Evolutionary conservation across 2,329 filamentous ascomycete genomes (phyloP).

Genomic region (Ambrosiella cleistominuta): DNA sequence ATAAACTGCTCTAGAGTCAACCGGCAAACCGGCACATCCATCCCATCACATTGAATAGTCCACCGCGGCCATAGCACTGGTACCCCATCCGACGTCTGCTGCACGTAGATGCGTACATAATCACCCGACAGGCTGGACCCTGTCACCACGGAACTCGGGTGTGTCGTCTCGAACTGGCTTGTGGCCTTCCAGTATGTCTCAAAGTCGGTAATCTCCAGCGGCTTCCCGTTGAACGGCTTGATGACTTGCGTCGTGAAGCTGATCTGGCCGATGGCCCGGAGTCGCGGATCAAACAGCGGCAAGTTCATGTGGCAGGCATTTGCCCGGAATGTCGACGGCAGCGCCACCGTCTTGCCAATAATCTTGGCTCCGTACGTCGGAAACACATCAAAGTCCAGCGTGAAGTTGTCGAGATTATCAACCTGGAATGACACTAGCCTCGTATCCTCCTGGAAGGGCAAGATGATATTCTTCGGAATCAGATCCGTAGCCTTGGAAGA

Average conservation of each 20-base stretch:
- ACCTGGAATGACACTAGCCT: constrained; percentile 90
- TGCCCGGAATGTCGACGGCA: constrained; percentile 70
- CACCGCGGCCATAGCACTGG: constrained; percentile 79
- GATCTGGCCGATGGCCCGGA: constrained; percentile 83
- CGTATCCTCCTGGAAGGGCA: constrained; percentile 92
- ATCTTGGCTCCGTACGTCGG: constrained; percentile 95
- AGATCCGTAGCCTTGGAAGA: constrained; percentile 92
- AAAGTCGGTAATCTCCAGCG: constrained; percentile 92
- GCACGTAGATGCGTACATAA: constrained; percentile 80
- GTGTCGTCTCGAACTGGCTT: constrained; percentile 54
- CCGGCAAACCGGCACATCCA: constrained; percentile 68
- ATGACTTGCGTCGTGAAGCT: constrained; percentile 92
- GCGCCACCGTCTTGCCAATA: constrained; percentile 85
- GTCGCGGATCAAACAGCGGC: constrained; percentile 78
- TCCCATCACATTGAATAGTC: constrained; percentile 55
- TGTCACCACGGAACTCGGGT: constrained; percentile 73
- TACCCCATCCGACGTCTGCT: constrained; percentile 72
- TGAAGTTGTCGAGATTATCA: constrained; percentile 80
- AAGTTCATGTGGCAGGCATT: constrained; percentile 53
- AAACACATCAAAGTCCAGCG: constrained; percentile 93
- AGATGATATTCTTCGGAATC: constrained; percentile 86
- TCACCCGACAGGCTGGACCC: constrained; percentile 93
- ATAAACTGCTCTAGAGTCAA: constrained; percentile 59
- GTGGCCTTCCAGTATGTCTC: constrained; percentile 99
- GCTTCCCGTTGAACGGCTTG: constrained; percentile 82